Percentiles rank a stretch among this genome's conserved stretches.
These are phyloP conservation scores for Haplosporangium sp. DNA, from an alignment of 371 early-diverging fungal genomes.

Conservation along the genomic window DNA sequence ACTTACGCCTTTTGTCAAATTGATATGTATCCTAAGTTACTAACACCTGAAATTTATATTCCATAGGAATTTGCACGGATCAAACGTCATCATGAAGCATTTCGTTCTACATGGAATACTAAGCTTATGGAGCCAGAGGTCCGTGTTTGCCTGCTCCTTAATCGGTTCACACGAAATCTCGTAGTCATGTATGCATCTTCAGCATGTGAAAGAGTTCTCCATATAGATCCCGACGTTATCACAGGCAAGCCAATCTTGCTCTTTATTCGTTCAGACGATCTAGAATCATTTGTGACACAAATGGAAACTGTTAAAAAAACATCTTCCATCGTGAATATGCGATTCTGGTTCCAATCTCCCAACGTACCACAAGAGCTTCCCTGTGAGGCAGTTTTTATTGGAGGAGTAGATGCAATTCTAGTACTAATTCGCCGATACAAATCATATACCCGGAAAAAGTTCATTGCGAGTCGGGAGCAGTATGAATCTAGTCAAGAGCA, in stretches of 20 bases:
- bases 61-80: constrained; percentile 30
- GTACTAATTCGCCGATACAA: constrained; percentile 16
- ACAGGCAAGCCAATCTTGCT: constrained; percentile 33
- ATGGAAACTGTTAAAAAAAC: constrained; percentile 28
- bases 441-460: constrained; percentile 25
- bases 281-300: constrained; percentile 24
- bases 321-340: constrained; percentile 13
- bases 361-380: constrained; percentile 22
- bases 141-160: constrained; percentile 43
- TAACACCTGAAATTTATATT: too few relatives aligned
- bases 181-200: constrained; percentile 37
- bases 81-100: constrained; percentile 33
- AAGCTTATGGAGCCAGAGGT: constrained; percentile 27
- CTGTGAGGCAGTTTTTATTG: constrained; percentile 31
- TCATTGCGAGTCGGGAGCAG: constrained; percentile 3
- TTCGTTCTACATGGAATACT: constrained; percentile 17
- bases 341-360: constrained; percentile 14
- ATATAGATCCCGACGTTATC: constrained; percentile 13
- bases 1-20: too few relatives aligned
- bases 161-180: constrained; percentile 34
- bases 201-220: constrained; percentile 14
- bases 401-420: constrained; percentile 25
- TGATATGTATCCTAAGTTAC: too few relatives aligned
- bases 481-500: neutral
- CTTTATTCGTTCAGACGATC: constrained; percentile 34